phyloP scores from a whole-genome alignment of 306 rosid genomes.

The Notholithocarpus densiflorus region DNA sequence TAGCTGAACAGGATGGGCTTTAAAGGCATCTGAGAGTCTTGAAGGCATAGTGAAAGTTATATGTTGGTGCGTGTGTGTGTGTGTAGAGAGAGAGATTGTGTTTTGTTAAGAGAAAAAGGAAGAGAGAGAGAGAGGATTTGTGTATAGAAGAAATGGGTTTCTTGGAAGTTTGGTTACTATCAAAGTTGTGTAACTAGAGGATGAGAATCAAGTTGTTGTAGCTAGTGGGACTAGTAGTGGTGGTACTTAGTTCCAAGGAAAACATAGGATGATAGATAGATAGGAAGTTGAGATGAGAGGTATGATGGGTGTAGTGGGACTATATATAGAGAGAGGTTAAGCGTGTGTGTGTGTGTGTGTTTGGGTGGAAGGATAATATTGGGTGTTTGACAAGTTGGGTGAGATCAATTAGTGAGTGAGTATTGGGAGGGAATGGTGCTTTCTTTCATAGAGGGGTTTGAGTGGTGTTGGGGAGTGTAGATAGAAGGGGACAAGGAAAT shows the following conservation, averaged over 20 bases:
- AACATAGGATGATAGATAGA: slow-evolving; percentile 21
- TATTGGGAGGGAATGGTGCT: slow-evolving; percentile 12
- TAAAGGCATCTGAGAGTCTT: slow-evolving; percentile 55
- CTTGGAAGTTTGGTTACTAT: neutral
- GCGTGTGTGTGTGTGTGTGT: neutral
- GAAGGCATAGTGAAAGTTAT: slow-evolving; percentile 55
- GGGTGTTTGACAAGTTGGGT: slow-evolving; percentile 41
- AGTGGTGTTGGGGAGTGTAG: slow-evolving; percentile 9
- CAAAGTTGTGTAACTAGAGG: too few relatives aligned
- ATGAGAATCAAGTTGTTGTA: slow-evolving; percentile 16
- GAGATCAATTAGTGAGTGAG: neutral
- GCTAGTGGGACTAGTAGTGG: neutral
- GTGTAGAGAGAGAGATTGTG: neutral
- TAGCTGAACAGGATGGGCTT: slow-evolving; percentile 53
- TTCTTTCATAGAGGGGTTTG: slow-evolving; percentile 7
- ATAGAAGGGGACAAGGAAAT: slow-evolving; percentile 22
- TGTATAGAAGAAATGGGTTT: neutral
- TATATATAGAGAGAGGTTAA: slow-evolving; percentile 48
- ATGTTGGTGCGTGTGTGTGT: neutral
- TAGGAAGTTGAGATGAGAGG: slow-evolving; percentile 28
- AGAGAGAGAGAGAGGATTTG: neutral
- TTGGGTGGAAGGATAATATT: slow-evolving; percentile 19
- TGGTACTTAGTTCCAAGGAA: neutral
- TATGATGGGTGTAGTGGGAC: slow-evolving; percentile 34
- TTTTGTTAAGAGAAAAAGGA: too few relatives aligned